These are phyloP conservation scores for Paracorniculantispora psalliotae DNA, from an alignment of 2,329 filamentous ascomycete species.

Conservation along the genomic window DNA sequence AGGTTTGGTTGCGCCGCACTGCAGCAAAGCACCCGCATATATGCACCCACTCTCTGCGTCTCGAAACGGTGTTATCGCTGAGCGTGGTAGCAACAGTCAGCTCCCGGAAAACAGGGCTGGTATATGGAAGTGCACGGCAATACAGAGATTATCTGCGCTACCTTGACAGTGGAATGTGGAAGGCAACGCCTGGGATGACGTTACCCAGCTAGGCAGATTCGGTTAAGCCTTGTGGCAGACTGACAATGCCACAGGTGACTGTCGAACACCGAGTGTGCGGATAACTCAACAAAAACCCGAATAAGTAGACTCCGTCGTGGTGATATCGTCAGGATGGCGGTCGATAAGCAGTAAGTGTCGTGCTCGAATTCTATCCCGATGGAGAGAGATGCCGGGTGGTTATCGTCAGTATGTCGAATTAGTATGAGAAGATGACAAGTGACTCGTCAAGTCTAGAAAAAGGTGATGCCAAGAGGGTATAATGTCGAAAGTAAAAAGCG, in stretches of 20 bases:
- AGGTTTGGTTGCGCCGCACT: conserved; percentile 3
- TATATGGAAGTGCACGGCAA: neutral
- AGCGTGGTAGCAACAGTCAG: neutral
- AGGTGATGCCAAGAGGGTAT: neutral
- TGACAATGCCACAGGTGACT: neutral
- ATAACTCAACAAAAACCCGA: neutral
- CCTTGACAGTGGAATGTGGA: neutral
- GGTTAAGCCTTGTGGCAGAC: neutral
- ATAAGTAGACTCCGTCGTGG: neutral
- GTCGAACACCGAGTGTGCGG: neutral
- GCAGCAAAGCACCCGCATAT: conserved; percentile 12
- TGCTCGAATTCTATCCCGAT: neutral
- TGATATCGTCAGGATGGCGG: neutral
- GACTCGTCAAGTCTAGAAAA: neutral
- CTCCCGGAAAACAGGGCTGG: neutral
- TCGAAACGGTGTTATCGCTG: neutral
- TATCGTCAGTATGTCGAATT: neutral
- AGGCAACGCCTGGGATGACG: neutral
- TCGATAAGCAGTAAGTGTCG: neutral
- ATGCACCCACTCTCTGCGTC: conserved; percentile 9
- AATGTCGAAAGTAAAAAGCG: neutral
- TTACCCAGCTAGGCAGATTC: neutral
- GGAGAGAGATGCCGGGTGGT: too few relatives aligned
- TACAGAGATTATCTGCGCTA: neutral
- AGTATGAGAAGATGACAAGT: neutral